Conservation (phyloP, 2,329 filamentous ascomycete species). For the Beauveria australis region DNA sequence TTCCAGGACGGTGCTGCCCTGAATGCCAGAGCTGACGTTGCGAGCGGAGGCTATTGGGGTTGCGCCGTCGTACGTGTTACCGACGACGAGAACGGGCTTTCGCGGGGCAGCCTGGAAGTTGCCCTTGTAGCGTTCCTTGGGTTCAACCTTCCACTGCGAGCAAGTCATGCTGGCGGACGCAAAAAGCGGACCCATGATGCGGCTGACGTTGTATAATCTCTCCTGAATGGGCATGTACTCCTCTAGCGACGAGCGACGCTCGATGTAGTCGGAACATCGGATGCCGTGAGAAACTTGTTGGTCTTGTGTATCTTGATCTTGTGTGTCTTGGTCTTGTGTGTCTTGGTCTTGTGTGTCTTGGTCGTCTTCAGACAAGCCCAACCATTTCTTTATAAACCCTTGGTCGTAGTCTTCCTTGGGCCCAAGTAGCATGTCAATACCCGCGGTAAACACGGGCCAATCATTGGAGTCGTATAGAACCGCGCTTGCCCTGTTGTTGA, state of each 20-base stretch:
- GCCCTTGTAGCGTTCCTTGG: slow-evolving; percentile 27
- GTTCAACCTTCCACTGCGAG: slow-evolving; percentile 29
- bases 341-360: not conserved
- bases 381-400: not conserved
- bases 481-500: slow-evolving; percentile 15
- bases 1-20: slow-evolving; percentile 29
- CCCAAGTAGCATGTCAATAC: slow-evolving; percentile 12
- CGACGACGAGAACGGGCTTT: slow-evolving; percentile 29
- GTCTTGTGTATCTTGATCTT: not conserved
- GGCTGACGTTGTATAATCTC: slow-evolving; percentile 19
- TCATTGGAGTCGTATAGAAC: slow-evolving; percentile 16
- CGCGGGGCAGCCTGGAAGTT: slow-evolving; percentile 25
- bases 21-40: slow-evolving; percentile 27
- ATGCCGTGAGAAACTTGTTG: slow-evolving; percentile 19
- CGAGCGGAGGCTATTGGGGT: slow-evolving; percentile 30
- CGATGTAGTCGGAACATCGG: slow-evolving; percentile 27
- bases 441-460: slow-evolving; percentile 14
- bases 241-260: slow-evolving; percentile 19
- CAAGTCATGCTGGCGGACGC: slow-evolving; percentile 19
- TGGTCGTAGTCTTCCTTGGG: not conserved
- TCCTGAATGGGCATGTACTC: slow-evolving; percentile 20
- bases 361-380: not conserved
- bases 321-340: too few relatives aligned
- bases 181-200: slow-evolving; percentile 19
- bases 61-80: slow-evolving; percentile 29